Evolutionary conservation across 1,284 basidiomycete genomes (phyloP), one percentile per base, ranked within the genome.

Genomic region (Ceratobasidium sp.): DNA sequence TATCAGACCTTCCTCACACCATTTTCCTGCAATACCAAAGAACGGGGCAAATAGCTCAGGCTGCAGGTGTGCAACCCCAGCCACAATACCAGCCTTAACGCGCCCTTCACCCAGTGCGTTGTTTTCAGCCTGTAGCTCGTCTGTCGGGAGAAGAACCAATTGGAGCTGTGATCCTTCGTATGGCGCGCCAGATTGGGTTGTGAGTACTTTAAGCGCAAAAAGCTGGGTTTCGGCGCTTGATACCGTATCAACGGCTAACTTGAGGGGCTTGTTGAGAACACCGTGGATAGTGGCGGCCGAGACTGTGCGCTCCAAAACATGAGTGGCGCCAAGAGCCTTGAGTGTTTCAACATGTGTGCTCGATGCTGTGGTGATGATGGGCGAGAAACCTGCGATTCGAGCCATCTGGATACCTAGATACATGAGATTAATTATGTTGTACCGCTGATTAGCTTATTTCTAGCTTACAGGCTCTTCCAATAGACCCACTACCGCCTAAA

Each of bases 261-360:
- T 39, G 42, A 84, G 60, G 15, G 77, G 4, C 5, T 46, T 39
- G 13, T 78, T 63, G 20, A 64, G 60, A 4, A 28, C 58, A 5
- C 44, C 61, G 33, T 64, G 61, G 40, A 64, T 64, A 42, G 9
- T 44, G 10, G 7, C 79, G 33, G 89, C 82, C 12, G 81, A 67
- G 18, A 83, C 66, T 23, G 85, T 82, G 53, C 89, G 86, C 78
- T 90, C 88, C 68, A 92, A 82, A 69, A 90, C 84, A 60, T 89
- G 84, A 0, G 89, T 89, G 0, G 90, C 91, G 1, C 91, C 91
- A 28, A 90, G 84, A 0, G 85, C 83, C 80, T 87, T 88, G 77
- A 92, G 86, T 51, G 83, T 82, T 0, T 83, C 84, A n/a, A 83
- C 81, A 80, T 91, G 87, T 79, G 85, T 86, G 18, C 82, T 81